Evolutionary conservation across 2,329 filamentous ascomycete genomes (phyloP), one percentile per base, ranked within the genome.

Genomic region (Colletotrichum sp.): DNA sequence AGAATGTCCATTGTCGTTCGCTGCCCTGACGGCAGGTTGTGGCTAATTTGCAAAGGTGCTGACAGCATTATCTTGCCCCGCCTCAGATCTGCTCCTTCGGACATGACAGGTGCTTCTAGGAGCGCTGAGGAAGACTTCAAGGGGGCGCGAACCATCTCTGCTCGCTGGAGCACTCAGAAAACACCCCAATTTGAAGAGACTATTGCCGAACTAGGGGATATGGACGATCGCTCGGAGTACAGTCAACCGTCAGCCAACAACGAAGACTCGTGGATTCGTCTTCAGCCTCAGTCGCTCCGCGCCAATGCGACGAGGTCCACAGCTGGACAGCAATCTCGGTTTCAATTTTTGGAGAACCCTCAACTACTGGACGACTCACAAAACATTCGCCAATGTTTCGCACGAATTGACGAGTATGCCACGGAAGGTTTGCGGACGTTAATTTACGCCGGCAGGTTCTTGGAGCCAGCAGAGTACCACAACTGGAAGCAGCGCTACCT

Each of bases 1-100:
- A 91, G 96, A 52, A 98, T 98, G 96, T 96, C 95, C 0, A 92
- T 98, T 49, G 86, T 98, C n/a, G 91, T 98, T 3, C 93, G 94
- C 21, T 95, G 95, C 83, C 96, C 96, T 0, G 94, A 98, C 80
- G 92, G 93, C 3, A 92, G 93, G 15, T 92, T 98, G 62, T 96
- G 93, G 81, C 87, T 98, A 3, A 93, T 98, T 78, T 97, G 95
- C 86, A 98, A 98, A 84, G 96, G 96, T 8, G 96, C 96, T 4
- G 96, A 98, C 83, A 96, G 94, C 0, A 92, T 93, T 9, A 90
- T 98, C 73, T 90, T 97, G 80, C 93, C 95, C 49, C 91, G 95
- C 6, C 88, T 98, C 9, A 94, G 92, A 81, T 88, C 95, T 78
- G 92, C 95, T 3, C 85, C 87, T 3, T 85, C 98, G 30, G 96